Evolutionary conservation across 805 yeast genomes (phyloP).

Genomic region (Hanseniaspora occidentalis): DNA sequence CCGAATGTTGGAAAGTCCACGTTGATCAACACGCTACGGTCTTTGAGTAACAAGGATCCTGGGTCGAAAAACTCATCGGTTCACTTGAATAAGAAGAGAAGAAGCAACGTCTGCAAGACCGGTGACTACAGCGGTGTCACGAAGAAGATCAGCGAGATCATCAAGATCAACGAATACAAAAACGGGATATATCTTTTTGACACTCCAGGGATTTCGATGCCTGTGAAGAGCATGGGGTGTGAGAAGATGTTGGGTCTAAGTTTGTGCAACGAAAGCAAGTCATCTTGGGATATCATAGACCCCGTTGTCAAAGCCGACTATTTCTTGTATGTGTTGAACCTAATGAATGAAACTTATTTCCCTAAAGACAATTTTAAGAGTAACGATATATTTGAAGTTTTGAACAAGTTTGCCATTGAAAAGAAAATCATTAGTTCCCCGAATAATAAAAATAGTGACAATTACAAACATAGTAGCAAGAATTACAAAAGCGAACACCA

Average conservation of each 20-base stretch:
- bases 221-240: constrained; percentile 44
- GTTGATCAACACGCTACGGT: constrained; percentile 64
- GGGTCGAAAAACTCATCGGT: constrained; percentile 4
- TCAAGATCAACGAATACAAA: constrained; percentile 39
- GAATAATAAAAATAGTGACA: constrained; percentile 16
- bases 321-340: constrained; percentile 58
- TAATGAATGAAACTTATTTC: constrained; percentile 26
- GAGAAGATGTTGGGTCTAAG: constrained; percentile 66
- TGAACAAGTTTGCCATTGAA: too few relatives aligned
- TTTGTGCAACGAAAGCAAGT: constrained; percentile 63
- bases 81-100: constrained; percentile 9
- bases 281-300: constrained; percentile 47
- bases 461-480: constrained; percentile 4
- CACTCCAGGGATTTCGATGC: constrained; percentile 87
- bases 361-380: background rate
- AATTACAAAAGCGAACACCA: constrained; percentile 17
- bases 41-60: constrained; percentile 20
- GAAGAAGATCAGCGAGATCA: constrained; percentile 59
- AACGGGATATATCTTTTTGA: constrained; percentile 69
- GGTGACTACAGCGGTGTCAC: constrained; percentile 92
- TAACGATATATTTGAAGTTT: background rate
- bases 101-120: constrained; percentile 59
- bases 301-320: constrained; percentile 83
- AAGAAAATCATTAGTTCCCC: background rate
- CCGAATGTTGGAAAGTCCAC: constrained; percentile 98